These are phyloP conservation scores for Pleochaeta shiraiana DNA, from an alignment of 2,329 filamentous ascomycete species.

Conservation along the genomic window DNA sequence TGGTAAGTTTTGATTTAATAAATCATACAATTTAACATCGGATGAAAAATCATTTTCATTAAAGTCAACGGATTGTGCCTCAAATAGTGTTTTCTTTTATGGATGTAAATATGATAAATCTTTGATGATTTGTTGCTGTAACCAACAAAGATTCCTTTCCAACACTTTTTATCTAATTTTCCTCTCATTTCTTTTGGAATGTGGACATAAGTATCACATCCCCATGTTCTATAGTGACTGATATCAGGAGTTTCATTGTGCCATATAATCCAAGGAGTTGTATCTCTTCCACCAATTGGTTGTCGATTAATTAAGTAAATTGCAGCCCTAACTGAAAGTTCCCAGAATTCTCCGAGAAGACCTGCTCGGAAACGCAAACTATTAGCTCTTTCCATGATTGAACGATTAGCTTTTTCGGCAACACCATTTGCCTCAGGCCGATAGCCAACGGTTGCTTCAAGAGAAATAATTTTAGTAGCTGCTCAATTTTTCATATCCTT, in stretches of 20 bases:
- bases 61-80: neutral
- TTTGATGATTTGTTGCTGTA: neutral
- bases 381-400: neutral
- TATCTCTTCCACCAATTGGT: neutral
- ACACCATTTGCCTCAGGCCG: neutral
- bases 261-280: neutral
- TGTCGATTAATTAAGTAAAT: neutral
- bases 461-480: neutral
- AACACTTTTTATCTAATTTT: neutral
- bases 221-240: neutral
- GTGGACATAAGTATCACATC: neutral
- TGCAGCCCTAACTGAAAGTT: neutral
- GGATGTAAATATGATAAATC: neutral
- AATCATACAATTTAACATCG: neutral
- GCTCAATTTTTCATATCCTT: neutral
- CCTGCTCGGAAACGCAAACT: neutral
- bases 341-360: neutral
- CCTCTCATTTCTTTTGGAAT: constrained; percentile 1
- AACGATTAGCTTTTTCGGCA: neutral
- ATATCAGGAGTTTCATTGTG: neutral
- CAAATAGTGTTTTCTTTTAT: neutral
- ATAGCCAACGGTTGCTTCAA: neutral
- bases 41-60: neutral
- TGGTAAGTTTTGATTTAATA: neutral
- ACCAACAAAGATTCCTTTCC: neutral